These are phyloP conservation scores for Puccinia triticina DNA, from an alignment of 1,284 basidiomycete species.

Conservation along the genomic window DNA sequence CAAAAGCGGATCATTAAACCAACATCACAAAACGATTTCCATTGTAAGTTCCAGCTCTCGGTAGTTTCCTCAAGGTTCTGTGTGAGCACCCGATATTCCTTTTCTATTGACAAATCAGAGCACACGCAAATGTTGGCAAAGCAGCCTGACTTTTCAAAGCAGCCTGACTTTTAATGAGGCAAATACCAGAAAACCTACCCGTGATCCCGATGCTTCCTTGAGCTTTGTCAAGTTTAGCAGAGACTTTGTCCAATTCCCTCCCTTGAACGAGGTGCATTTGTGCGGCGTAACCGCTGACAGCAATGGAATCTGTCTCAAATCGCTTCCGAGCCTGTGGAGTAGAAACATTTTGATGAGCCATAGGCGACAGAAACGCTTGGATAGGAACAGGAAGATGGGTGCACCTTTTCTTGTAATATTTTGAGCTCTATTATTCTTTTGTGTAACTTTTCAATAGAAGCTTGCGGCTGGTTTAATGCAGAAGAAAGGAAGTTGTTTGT, in stretches of 20 bases:
- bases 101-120: slow-evolving; percentile 55
- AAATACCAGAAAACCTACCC: slow-evolving; percentile 73
- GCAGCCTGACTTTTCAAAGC: slow-evolving; percentile 61
- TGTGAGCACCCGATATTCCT: slow-evolving; percentile 40
- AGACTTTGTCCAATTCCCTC: slow-evolving; percentile 87
- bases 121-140: not conserved
- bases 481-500: not conserved
- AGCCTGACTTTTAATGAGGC: slow-evolving; percentile 79
- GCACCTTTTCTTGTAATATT: slow-evolving; percentile 74
- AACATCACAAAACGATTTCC: slow-evolving; percentile 56
- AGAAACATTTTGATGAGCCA: not conserved
- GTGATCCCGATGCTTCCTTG: slow-evolving; percentile 85
- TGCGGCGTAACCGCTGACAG: slow-evolving; percentile 93
- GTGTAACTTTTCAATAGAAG: slow-evolving; percentile 80
- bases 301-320: slow-evolving; percentile 89
- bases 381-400: slow-evolving; percentile 26
- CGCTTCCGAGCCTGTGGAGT: slow-evolving; percentile 74
- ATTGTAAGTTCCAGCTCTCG: slow-evolving; percentile 44
- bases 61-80: slow-evolving; percentile 33
- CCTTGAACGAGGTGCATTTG: slow-evolving; percentile 91
- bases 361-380: not conserved
- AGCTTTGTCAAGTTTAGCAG: slow-evolving; percentile 81
- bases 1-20: not conserved
- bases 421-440: slow-evolving; percentile 80
- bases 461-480: slow-evolving; percentile 64